Base-by-base conservation (phyloP, 768 basidiomycete species). In the Xerocomus brunneocitrinus region DNA sequence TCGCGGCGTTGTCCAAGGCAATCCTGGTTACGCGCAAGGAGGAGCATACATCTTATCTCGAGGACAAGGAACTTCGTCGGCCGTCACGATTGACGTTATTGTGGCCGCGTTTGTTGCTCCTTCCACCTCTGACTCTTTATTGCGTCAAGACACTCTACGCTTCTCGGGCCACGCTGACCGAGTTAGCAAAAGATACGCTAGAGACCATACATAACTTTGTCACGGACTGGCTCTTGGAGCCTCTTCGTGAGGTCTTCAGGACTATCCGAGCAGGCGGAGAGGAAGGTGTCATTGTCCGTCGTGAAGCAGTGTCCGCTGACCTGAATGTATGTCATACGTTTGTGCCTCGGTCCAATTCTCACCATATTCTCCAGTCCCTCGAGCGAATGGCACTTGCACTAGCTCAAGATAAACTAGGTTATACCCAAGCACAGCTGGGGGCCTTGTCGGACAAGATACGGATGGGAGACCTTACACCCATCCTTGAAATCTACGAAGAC, bases 301-400 rank as follows among this genome's bases (percentile, higher is more conserved):
- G 80, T 53, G 88, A 92, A 60, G 91, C 88, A 22, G 83, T 99
- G 24, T 77, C 80, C 35, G 89, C 93, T 7, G 95, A 99, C 67
- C 67, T 95, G 40, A 82, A 91, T 59, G 91, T 91, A 64, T 62
- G 80, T 65, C 12, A 35, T 50, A 27, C 5, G 13, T 16, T 36
- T 13, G 14, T 10, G 1, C 10, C 16, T 7, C 30, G 24, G 27
- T 47, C 31, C 38, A 8, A 19, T 22, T 5, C 47, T 58, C 50
- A 58, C 5, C 8, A 2, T 32, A 31, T 27, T 34, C 34, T 43
- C n/a, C 27, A 95, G 92, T 93, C 89, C 22, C 78, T 98, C 25
- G 90, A 98, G 68, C 80, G 95, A 27, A 98, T 98, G 95, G 82
- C 90, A 3, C 72, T 94, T 4, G 79, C 90, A 16, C 78, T 98